Evolutionary conservation across 2,329 filamentous ascomycete genomes (phyloP).

Genomic region (Nakataea oryzae): DNA sequence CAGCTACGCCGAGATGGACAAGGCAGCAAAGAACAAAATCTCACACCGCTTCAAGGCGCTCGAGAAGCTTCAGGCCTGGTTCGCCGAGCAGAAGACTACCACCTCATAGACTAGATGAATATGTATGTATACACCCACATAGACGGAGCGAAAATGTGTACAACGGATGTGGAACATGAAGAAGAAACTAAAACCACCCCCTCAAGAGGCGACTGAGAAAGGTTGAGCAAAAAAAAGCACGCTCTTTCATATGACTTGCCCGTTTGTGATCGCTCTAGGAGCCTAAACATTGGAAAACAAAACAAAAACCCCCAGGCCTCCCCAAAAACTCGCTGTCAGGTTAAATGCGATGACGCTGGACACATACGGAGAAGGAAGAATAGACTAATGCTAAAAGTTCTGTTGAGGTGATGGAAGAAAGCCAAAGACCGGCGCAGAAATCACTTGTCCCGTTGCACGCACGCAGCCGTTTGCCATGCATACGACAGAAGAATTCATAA

Average conservation of each 20-base stretch:
- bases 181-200: background rate
- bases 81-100: slow-evolving; percentile 34
- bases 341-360: background rate
- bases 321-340: background rate
- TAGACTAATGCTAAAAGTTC: background rate
- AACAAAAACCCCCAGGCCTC: too few relatives aligned
- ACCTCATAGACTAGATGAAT: background rate
- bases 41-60: slow-evolving; percentile 87
- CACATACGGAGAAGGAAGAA: background rate
- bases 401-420: background rate
- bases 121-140: background rate
- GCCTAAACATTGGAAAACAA: too few relatives aligned
- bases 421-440: background rate
- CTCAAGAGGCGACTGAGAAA: too few relatives aligned
- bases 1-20: slow-evolving; percentile 90
- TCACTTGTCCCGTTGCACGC: background rate
- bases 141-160: background rate
- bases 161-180: background rate
- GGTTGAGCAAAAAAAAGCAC: too few relatives aligned
- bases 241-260: too few relatives aligned
- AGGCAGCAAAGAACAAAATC: slow-evolving; percentile 76
- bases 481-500: background rate
- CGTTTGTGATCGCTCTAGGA: too few relatives aligned
- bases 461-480: background rate
- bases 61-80: slow-evolving; percentile 74